Base-by-base conservation (phyloP, 768 basidiomycete genomes). In the Lactifluus volemus region DNA sequence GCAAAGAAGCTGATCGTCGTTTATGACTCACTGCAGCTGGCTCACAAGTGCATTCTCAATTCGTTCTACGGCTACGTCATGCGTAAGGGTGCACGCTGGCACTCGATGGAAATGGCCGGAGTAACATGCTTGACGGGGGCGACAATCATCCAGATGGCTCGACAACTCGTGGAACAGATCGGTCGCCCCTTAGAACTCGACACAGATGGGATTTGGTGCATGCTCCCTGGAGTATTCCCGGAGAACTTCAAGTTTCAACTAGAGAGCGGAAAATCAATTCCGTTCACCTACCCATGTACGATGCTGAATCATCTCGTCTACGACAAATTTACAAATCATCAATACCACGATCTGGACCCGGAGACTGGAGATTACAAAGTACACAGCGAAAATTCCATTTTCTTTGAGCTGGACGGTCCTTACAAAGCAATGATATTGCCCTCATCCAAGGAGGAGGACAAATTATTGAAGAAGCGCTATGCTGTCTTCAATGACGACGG, bases 31-130 rank as follows among this genome's bases (percentile, higher is more conserved):
- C 81, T 99, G 38, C 97, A 99, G 72, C 86, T 99, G 30, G 97
- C 97, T 4, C 97, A 99, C 81, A 99, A 99, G 77, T 98, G 95
- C 70, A 99, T 99, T 70, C 83, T 99, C 66, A 99, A 99, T 78
- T 98, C 97, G 3, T 99, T 99, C 80, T 99, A 99, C 70, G 97
- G 97, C 39, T 99, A 99, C 68, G 96, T 99, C 71, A 98, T 98
- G 97, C 85, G 97, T 44, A 98, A 99, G 71, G 97, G 97, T 55
- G 97, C 97, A 17, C 79, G 97, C 34, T 99, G 97, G 97, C 95
- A 98, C 72, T 98, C 96, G 32, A 98, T 99, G 97, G 97, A 99
- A 77, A 99, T 99, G 97, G 97, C 97, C 1, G 97, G 97, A 7
- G 98, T 99, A 64, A 98, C 97, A 11, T 99, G 97, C 75, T 77